Conservation (phyloP, 164 flowering plant species). For the Umbellularia californica region DNA sequence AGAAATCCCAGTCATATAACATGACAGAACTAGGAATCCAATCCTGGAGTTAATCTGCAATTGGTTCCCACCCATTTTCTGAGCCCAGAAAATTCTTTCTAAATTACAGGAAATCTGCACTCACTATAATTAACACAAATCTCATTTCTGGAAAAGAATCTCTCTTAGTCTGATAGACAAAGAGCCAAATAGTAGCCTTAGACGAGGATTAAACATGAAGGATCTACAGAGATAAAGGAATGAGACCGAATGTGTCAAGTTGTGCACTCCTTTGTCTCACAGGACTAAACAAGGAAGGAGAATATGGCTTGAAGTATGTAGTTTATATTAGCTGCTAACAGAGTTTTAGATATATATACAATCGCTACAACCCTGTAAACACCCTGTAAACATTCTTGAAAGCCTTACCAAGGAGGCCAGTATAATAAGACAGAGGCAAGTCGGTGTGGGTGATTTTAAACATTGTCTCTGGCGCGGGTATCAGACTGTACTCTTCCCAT, state of each 20-base stretch:
- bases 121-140: too few relatives aligned
- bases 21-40: background rate
- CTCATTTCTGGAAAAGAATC: too few relatives aligned
- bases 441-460: slow-evolving; percentile 37
- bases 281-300: background rate
- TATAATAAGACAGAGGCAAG: slow-evolving; percentile 45
- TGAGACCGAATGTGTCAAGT: background rate
- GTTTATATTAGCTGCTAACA: background rate
- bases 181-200: background rate
- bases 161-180: too few relatives aligned
- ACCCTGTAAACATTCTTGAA: background rate
- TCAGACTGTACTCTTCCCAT: slow-evolving; percentile 52
- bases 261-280: background rate
- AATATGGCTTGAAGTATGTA: background rate
- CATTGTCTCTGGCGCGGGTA: slow-evolving; percentile 12
- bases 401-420: slow-evolving; percentile 30
- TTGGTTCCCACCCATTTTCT: background rate
- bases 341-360: background rate
- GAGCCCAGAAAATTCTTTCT: background rate
- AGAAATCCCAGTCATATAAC: background rate
- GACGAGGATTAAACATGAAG: background rate
- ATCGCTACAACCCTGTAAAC: background rate
- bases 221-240: background rate
- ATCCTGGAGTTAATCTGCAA: background rate
- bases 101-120: too few relatives aligned